phyloP scores from a whole-genome alignment of 2,329 filamentous ascomycete species.

The Microcera coccophila region DNA sequence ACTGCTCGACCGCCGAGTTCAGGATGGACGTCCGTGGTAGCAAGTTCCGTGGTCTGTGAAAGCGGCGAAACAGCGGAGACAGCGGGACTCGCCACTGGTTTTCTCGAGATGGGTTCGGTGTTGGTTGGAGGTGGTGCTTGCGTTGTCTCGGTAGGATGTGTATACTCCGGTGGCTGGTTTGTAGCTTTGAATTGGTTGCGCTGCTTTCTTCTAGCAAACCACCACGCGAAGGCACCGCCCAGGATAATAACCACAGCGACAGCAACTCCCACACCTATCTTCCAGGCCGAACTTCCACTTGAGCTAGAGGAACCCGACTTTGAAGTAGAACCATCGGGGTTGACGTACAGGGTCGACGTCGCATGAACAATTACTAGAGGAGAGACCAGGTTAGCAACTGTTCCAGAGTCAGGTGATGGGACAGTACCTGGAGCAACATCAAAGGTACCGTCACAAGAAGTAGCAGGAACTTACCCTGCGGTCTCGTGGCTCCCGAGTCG shows the following conservation, averaged over 20 bases:
- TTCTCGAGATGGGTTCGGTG: background rate
- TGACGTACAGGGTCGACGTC: conserved; percentile 21
- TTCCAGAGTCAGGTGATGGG: conserved; percentile 1
- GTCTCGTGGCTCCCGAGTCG: conserved; percentile 16
- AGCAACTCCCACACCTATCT: background rate
- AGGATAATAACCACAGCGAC: background rate
- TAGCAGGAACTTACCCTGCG: conserved; percentile 29
- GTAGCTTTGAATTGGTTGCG: background rate
- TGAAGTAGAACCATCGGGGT: conserved; percentile 18
- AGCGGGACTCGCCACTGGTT: background rate
- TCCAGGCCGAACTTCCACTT: background rate
- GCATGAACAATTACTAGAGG: conserved; percentile 22
- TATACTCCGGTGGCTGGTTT: background rate
- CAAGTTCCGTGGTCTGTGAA: background rate
- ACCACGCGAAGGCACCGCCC: background rate
- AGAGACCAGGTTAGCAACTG: conserved; percentile 4
- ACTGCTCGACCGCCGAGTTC: background rate
- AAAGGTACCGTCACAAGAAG: conserved; percentile 23
- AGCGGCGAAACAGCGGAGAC: conserved; percentile 3
- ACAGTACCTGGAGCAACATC: conserved; percentile 28
- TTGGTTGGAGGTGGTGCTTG: background rate
- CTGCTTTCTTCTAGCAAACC: background rate
- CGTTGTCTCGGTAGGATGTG: background rate
- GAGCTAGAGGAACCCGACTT: conserved; percentile 8
- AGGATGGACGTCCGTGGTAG: background rate